Evolutionary conservation across 306 rosid species (phyloP).

Genomic region (Quercus glauca): DNA sequence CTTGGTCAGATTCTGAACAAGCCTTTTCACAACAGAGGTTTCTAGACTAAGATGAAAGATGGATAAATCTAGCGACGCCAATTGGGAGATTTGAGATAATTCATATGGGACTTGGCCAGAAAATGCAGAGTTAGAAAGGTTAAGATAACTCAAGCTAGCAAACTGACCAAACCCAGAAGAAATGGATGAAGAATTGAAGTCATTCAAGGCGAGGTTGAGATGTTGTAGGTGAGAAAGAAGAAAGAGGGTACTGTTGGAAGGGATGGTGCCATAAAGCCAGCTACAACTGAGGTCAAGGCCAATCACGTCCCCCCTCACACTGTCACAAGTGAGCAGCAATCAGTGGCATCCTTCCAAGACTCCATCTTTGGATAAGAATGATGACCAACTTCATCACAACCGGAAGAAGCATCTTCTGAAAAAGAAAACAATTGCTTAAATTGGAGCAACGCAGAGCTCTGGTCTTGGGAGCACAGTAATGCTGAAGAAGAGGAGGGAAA

Average conservation of each 20-base stretch:
- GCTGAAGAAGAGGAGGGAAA: not conserved
- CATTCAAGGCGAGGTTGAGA: not conserved
- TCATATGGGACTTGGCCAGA: too few relatives aligned
- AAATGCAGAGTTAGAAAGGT: too few relatives aligned
- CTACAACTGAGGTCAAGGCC: constrained; percentile 17
- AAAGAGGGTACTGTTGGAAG: constrained; percentile 8
- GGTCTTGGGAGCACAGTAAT: not conserved
- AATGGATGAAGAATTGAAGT: too few relatives aligned
- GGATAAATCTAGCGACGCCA: too few relatives aligned
- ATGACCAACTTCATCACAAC: too few relatives aligned
- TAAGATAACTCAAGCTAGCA: too few relatives aligned
- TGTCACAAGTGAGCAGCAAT: constrained; percentile 19
- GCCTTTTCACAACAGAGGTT: too few relatives aligned
- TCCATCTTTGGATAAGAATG: not conserved
- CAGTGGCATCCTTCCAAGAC: not conserved
- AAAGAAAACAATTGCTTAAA: not conserved
- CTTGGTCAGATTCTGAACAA: too few relatives aligned
- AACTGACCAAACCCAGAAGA: too few relatives aligned
- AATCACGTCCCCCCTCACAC: not conserved
- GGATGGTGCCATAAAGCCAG: not conserved
- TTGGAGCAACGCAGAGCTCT: constrained; percentile 16
- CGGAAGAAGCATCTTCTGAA: too few relatives aligned
- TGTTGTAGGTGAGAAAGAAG: constrained; percentile 10
- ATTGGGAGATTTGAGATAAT: too few relatives aligned
- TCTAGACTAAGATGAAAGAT: too few relatives aligned